A percentile compares a stretch with the other conserved stretches of the same genome.
Evolutionary conservation across 257 asterid genomes (phyloP).

Genomic region (Capsicum baccatum): DNA sequence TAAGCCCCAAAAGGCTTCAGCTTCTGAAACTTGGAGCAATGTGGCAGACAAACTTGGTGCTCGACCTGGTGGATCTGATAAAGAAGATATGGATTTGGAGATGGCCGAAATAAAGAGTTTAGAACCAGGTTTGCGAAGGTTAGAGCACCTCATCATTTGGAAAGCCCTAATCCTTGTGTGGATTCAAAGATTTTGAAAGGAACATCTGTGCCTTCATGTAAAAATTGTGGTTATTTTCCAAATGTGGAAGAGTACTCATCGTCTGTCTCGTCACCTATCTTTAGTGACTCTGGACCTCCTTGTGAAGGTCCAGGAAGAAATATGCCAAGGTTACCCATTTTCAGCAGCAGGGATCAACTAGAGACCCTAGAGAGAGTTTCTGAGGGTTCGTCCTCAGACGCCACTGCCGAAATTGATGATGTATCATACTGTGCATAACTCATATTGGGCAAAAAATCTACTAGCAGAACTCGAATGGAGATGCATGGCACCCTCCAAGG

Average conservation of each 20-base stretch:
- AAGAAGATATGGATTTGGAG: conserved; percentile 48
- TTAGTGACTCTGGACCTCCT: conserved; percentile 42
- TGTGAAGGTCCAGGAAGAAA: conserved; percentile 47
- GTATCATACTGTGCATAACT: conserved; percentile 36
- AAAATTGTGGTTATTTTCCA: conserved; percentile 57
- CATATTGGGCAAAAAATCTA: conserved; percentile 38
- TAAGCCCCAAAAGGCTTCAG: conserved; percentile 48
- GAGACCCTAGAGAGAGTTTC: conserved; percentile 29
- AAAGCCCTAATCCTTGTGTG: conserved; percentile 34
- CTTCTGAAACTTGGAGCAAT: conserved; percentile 38
- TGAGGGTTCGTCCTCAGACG: conserved; percentile 30
- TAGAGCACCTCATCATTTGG: conserved; percentile 44
- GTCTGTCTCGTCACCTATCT: conserved; percentile 38
- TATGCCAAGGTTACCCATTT: conserved; percentile 38
- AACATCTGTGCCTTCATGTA: conserved; percentile 46
- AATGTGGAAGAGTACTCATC: conserved; percentile 39
- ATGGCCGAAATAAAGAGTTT: conserved; percentile 57
- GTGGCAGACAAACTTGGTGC: conserved; percentile 38
- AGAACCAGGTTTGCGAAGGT: conserved; percentile 82
- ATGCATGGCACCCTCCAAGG: conserved; percentile 43
- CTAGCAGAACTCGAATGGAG: conserved; percentile 40
- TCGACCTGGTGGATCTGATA: conserved; percentile 20
- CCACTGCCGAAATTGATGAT: conserved; percentile 31
- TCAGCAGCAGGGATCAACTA: conserved; percentile 43
- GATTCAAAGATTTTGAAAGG: conserved; percentile 35